Conservation (phyloP, 352 stramenopile genomes). For the Phytophthora lateralis region DNA sequence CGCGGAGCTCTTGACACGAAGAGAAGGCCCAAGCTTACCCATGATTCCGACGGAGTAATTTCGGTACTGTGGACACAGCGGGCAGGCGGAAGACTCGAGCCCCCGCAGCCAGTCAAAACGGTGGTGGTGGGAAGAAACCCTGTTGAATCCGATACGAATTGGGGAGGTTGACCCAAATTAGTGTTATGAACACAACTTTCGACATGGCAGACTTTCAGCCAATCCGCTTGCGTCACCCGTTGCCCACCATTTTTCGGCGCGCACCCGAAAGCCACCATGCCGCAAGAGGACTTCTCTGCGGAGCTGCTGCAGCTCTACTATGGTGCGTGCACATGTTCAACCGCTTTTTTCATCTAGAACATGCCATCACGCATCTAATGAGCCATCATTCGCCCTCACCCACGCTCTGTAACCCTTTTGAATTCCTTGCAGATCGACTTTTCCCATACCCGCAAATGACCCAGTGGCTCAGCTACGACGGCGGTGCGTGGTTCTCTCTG, state of each 20-base stretch:
- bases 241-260: conserved; percentile 15
- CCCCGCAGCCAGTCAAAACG: conserved; percentile 44
- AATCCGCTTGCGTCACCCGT: neutral
- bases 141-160: neutral
- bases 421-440: conserved; percentile 61
- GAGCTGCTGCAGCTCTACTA: conserved; percentile 89
- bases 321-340: conserved; percentile 38
- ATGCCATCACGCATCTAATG: conserved; percentile 1
- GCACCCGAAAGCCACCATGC: conserved; percentile 39
- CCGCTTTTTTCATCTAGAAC: neutral
- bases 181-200: neutral
- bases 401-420: conserved; percentile 2
- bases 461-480: conserved; percentile 85
- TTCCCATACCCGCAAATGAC: conserved; percentile 89
- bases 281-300: conserved; percentile 81
- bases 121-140: neutral
- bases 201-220: neutral
- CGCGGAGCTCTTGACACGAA: conserved; percentile 32
- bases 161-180: neutral
- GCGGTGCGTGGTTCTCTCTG: conserved; percentile 39
- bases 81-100: conserved; percentile 12
- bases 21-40: conserved; percentile 65
- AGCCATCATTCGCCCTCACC: neutral
- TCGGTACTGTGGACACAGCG: conserved; percentile 54
- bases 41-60: conserved; percentile 89